phyloP scores from a whole-genome alignment of 805 yeast species.

The Ogataea zsoltii region DNA sequence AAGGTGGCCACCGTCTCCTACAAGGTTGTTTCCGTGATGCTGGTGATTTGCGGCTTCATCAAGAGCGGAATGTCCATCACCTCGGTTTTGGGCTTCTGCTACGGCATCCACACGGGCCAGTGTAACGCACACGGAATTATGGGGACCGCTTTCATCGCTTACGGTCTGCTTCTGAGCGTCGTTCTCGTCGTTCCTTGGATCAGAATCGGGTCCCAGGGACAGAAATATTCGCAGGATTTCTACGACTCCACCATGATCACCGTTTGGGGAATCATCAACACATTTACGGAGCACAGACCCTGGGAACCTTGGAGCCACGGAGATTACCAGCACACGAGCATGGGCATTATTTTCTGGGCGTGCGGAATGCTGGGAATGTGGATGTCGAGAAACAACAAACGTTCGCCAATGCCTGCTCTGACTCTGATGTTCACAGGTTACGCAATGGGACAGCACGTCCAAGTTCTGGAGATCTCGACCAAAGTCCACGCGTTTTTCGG shows the following conservation, averaged over 20 bases:
- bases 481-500: slow-evolving; percentile 90
- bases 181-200: slow-evolving; percentile 78
- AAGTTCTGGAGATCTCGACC: slow-evolving; percentile 73
- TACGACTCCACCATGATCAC: slow-evolving; percentile 82
- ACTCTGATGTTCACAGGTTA: slow-evolving; percentile 88
- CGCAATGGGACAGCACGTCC: slow-evolving; percentile 91
- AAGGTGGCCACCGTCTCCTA: slow-evolving; percentile 38
- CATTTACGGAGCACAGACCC: slow-evolving; percentile 89
- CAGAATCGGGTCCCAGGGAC: slow-evolving; percentile 43
- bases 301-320: slow-evolving; percentile 96
- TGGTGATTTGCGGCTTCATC: slow-evolving; percentile 70
- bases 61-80: slow-evolving; percentile 79
- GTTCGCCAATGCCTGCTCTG: slow-evolving; percentile 79
- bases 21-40: slow-evolving; percentile 46
- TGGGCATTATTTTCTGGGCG: slow-evolving; percentile 97
- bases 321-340: slow-evolving; percentile 91
- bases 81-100: slow-evolving; percentile 85
- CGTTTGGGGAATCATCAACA: slow-evolving; percentile 88
- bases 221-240: slow-evolving; percentile 72
- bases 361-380: slow-evolving; percentile 87
- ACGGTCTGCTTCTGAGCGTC: slow-evolving; percentile 69
- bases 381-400: slow-evolving; percentile 63
- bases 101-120: slow-evolving; percentile 83
- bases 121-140: slow-evolving; percentile 96
- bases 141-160: slow-evolving; percentile 85